Evolutionary conservation across 805 yeast genomes (phyloP).

Genomic region (Pichia exigua): DNA sequence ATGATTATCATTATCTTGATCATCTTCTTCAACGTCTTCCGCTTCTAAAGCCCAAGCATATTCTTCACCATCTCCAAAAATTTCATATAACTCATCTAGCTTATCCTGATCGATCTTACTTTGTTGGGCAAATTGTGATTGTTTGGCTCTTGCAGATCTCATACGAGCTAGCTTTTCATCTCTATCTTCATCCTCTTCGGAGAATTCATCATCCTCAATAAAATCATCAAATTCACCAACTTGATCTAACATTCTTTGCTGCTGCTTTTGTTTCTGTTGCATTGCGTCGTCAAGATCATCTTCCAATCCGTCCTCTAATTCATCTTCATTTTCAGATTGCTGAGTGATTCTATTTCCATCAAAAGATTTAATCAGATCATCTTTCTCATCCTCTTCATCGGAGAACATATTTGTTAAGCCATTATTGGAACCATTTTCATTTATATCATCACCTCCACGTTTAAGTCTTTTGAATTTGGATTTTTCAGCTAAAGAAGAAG

Average conservation of each 20-base stretch:
- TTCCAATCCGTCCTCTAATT: conserved; percentile 26
- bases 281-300: conserved; percentile 26
- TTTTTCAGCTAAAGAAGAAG: conserved; percentile 30
- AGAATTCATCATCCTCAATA: conserved; percentile 93
- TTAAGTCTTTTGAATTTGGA: conserved; percentile 75
- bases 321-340: conserved; percentile 30
- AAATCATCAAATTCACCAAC: conserved; percentile 81
- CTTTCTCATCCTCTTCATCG: conserved; percentile 38
- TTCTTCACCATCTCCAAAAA: conserved; percentile 95
- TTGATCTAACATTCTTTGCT: conserved; percentile 9
- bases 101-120: conserved; percentile 76
- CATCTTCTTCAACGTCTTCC: conserved; percentile 58
- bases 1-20: conserved; percentile 47
- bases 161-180: conserved; percentile 33
- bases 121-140: conserved; percentile 23
- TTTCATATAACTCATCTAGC: conserved; percentile 86
- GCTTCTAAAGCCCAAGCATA: conserved; percentile 97
- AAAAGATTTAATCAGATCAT: conserved; percentile 17
- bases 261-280: conserved; percentile 16
- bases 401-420: conserved; percentile 66
- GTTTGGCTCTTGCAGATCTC: conserved; percentile 28
- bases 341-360: conserved; percentile 15
- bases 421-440: conserved; percentile 17
- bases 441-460: conserved; percentile 49
- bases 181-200: conserved; percentile 75